Base-by-base conservation (phyloP, 1,284 basidiomycete species). In the Lentinula novae-zelandiae region DNA sequence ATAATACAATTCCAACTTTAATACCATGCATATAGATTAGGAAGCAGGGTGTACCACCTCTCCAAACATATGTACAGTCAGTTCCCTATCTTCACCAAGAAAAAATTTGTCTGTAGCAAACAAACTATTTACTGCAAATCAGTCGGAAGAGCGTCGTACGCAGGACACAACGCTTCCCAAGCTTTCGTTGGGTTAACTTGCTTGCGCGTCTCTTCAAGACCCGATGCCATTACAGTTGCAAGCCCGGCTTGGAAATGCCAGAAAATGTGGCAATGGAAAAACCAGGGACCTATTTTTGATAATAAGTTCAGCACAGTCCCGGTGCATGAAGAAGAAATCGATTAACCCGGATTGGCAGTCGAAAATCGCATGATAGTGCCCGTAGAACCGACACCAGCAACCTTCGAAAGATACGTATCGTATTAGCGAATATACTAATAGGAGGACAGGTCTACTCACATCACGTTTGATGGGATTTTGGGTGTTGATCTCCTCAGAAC, bases 221-320 rank as follows among this genome's bases (percentile, higher is more conserved):
- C 67, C 44, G 65, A 62, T 8, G 67, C 63, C 64, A 68, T 61
- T 33, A 72, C 68, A 10, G 68, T 67, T 8, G 66, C 70, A 22
- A 72, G 67, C 60, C 70, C 70, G 36, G 70, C 70, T 8, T 65
- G 64, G 63, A 68, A 65, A 60, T 72, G 69, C 69, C 69, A 70
- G 66, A 69, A 68, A 58, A 70, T 70, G 60, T 70, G 69, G 49
- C 69, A 70, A 55, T 70, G 69, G 68, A 69, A 71, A 60, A 68
- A 65, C 69, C 69, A 64, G 10, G 63, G 61, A 12, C 63, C 63
- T 50, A 36, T 3, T 33, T 55, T 58, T 13, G 10, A 49, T 48
- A 62, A 61, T 1, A 61, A 40, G 36, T 60, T 22, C 15, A 49
- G 46, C 64, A 31, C 61, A 63, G 22, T 22, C 63, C 58, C 69